A percentile compares a stretch with the other conserved stretches of the same genome.
These are phyloP conservation scores for Coniochaeta hoffmannii DNA, from an alignment of 2,329 filamentous ascomycete genomes.

Conservation along the genomic window DNA sequence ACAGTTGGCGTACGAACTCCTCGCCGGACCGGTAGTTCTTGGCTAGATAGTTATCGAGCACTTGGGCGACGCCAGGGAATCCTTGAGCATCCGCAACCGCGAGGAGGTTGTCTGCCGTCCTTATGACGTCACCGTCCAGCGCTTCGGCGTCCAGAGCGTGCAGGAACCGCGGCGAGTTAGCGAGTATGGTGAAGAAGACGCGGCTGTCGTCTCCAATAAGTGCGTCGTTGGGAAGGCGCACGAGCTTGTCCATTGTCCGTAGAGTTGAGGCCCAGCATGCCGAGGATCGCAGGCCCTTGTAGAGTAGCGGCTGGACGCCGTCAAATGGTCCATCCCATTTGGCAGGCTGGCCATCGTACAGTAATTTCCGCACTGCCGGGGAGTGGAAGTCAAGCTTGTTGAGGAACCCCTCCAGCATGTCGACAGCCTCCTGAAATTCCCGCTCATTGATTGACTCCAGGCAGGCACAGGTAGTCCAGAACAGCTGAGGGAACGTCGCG, in stretches of 20 bases:
- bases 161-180: slow-evolving; percentile 84
- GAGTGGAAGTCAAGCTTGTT: slow-evolving; percentile 76
- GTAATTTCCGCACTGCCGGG: slow-evolving; percentile 56
- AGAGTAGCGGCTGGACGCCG: slow-evolving; percentile 76
- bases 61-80: slow-evolving; percentile 57
- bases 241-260: slow-evolving; percentile 68
- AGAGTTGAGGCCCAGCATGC: slow-evolving; percentile 73
- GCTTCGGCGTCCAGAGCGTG: slow-evolving; percentile 63
- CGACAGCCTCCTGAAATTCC: slow-evolving; percentile 85
- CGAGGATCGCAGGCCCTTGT: slow-evolving; percentile 88
- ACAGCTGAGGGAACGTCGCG: slow-evolving; percentile 85
- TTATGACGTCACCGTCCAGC: slow-evolving; percentile 47
- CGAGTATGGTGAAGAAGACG: slow-evolving; percentile 77
- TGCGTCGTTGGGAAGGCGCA: slow-evolving; percentile 68
- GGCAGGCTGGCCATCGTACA: slow-evolving; percentile 71
- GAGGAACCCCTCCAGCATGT: slow-evolving; percentile 84
- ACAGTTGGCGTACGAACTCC: slow-evolving; percentile 69
- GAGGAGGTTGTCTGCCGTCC: slow-evolving; percentile 63
- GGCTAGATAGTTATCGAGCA: slow-evolving; percentile 63
- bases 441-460: slow-evolving; percentile 94
- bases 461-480: slow-evolving; percentile 97
- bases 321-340: slow-evolving; percentile 88
- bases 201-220: slow-evolving; percentile 78
- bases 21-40: slow-evolving; percentile 58
- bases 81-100: slow-evolving; percentile 67